Evolutionary conservation across 208 protist species (phyloP).

Genomic region (Trypanosoma scelopori): DNA sequence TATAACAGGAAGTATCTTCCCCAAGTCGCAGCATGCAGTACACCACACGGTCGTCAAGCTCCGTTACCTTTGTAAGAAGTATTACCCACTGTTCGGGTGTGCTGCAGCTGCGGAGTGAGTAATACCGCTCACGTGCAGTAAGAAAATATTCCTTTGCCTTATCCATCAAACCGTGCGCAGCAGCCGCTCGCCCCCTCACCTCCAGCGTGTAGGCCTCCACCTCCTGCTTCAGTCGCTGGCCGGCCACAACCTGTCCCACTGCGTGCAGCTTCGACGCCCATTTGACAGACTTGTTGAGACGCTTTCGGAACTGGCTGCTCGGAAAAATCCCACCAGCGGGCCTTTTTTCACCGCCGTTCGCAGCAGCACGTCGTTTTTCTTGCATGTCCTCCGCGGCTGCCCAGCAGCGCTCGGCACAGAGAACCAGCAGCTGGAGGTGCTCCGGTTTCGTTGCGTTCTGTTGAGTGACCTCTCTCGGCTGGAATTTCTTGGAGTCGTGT

Average conservation of each 20-base stretch:
- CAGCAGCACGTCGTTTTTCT: constrained; percentile 45
- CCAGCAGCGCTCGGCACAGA: constrained; percentile 88
- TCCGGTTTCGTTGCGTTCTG: constrained; percentile 58
- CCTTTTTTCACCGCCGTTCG: constrained; percentile 34
- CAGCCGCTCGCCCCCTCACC: constrained; percentile 44
- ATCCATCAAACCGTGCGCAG: constrained; percentile 47
- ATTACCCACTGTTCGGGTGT: constrained; percentile 40
- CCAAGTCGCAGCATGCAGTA: constrained; percentile 84
- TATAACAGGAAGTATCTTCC: constrained; percentile 56
- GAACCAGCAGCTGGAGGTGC: constrained; percentile 72
- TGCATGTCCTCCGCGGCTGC: constrained; percentile 68
- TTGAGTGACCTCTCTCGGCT: constrained; percentile 68
- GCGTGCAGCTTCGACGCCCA: constrained; percentile 63
- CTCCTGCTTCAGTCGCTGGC: constrained; percentile 48
- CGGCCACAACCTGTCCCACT: constrained; percentile 54
- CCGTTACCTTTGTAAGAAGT: constrained; percentile 59
- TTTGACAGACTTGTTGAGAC: constrained; percentile 84
- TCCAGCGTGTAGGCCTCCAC: constrained; percentile 67
- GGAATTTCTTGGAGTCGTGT: constrained; percentile 80
- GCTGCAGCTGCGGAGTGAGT: constrained; percentile 31
- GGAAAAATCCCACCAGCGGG: constrained; percentile 65
- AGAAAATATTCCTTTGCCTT: constrained; percentile 62
- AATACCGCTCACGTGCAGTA: constrained; percentile 56
- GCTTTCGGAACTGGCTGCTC: constrained; percentile 68
- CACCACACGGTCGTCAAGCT: constrained; percentile 81